Base-by-base conservation (phyloP, 345 rosid species). In the Salix exigua region DNA sequence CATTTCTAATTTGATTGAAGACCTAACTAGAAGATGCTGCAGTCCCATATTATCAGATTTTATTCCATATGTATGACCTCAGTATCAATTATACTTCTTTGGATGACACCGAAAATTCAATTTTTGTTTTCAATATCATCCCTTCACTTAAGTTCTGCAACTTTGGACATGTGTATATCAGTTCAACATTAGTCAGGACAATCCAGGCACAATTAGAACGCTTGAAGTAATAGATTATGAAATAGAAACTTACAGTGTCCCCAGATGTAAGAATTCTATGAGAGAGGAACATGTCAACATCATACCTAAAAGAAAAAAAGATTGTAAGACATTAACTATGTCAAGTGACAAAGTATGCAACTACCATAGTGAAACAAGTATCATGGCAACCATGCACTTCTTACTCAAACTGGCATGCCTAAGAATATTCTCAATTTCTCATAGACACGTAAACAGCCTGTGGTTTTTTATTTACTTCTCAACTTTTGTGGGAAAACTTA, bases 231-330 rank as follows among this genome's bases (percentile, higher is more conserved):
- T 4, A 62, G 58, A 62, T n/a, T 48, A 63, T 44, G 60, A 60
- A 68, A 55, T 31, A 79, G 62, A 68, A 77, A 78, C 95, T 85
- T 84, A 91, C 95, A 85, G 85, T 78, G 81, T 89, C 92, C 13
- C 89, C 92, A 6, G 90, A 83, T 68, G 66, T 38, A 72, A 88
- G 78, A 78, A 80, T 74, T 72, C 88, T 85, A 84, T 88, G 89
- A 67, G 77, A 77, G 17, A 88, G 79, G 75, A 89, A 89, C 79
- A 51, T 74, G 16, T 87, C 90, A 61, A 91, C 90, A 78, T 91
- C 92, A 60, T 91, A 91, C 92, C 95, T 88, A 87, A 82, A 82
- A 53, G 79, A 35, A 74, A 23, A 73, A 82, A 37, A 61, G 33
- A 66, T 26, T 10, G 42, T 6, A 5, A 33, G 25, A 17, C 25